Evolutionary conservation across 2,329 filamentous ascomycete genomes (phyloP).

Genomic region (Penicillium sp.): DNA sequence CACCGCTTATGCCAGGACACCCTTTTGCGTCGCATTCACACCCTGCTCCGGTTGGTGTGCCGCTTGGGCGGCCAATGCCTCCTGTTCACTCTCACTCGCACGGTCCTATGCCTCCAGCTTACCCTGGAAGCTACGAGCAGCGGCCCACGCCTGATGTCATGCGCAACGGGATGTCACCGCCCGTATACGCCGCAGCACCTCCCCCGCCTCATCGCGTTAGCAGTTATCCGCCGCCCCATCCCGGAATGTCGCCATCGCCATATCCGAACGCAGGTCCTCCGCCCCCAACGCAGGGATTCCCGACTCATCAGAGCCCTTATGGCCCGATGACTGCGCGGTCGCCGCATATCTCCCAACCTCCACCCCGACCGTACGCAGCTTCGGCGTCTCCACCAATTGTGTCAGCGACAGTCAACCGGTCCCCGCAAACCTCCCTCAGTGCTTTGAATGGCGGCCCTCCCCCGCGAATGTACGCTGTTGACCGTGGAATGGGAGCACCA

Average conservation of each 20-base stretch:
- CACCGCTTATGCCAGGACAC: slow-evolving; percentile 30
- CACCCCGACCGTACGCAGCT: slow-evolving; percentile 35
- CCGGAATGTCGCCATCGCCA: slow-evolving; percentile 23
- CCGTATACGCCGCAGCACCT: slow-evolving; percentile 38
- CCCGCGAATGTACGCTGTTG: slow-evolving; percentile 37
- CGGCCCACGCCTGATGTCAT: slow-evolving; percentile 32
- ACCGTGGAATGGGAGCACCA: slow-evolving; percentile 35
- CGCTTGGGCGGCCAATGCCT: slow-evolving; percentile 31
- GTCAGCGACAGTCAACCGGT: slow-evolving; percentile 37
- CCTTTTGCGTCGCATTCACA: slow-evolving; percentile 32
- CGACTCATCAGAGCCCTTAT: slow-evolving; percentile 40
- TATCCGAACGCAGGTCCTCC: slow-evolving; percentile 34
- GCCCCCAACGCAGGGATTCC: slow-evolving; percentile 31
- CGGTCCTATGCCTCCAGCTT: slow-evolving; percentile 26
- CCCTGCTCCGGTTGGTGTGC: slow-evolving; percentile 18
- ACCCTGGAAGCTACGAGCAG: slow-evolving; percentile 38
- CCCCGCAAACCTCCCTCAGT: slow-evolving; percentile 38
- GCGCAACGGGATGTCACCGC: slow-evolving; percentile 37
- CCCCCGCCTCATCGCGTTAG: slow-evolving; percentile 55
- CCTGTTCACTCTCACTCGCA: slow-evolving; percentile 30
- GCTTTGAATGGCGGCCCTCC: slow-evolving; percentile 37
- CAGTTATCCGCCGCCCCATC: slow-evolving; percentile 40
- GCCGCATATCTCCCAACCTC: slow-evolving; percentile 33
- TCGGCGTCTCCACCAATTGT: slow-evolving; percentile 39
- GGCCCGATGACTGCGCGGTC: slow-evolving; percentile 35